These are phyloP conservation scores for Macroventuria anomochaeta DNA, from an alignment of 2,329 filamentous ascomycete genomes.

Conservation along the genomic window DNA sequence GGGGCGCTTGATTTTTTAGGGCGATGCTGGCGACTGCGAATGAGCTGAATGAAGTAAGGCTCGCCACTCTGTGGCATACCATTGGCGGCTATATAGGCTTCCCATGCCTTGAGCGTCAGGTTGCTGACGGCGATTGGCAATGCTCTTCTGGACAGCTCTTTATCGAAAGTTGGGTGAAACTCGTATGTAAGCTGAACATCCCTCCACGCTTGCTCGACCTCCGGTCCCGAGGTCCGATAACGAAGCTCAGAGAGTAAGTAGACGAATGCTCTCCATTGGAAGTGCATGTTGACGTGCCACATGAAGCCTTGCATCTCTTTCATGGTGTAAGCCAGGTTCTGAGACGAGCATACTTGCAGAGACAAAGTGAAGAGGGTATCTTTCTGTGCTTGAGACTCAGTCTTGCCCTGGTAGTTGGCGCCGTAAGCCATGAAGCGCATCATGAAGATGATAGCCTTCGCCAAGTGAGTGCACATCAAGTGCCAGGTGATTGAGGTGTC, in stretches of 20 bases:
- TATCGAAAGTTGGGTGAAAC: conserved; percentile 52
- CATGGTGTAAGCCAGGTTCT: conserved; percentile 51
- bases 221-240: conserved; percentile 29
- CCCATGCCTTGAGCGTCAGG: conserved; percentile 56
- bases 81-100: conserved; percentile 31
- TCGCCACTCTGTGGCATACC: conserved; percentile 19
- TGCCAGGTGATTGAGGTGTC: conserved; percentile 50
- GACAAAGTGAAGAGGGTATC: conserved; percentile 51
- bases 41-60: conserved; percentile 31
- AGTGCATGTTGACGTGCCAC: conserved; percentile 57
- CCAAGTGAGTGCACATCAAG: conserved; percentile 54
- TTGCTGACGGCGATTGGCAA: conserved; percentile 53
- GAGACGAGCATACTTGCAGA: conserved; percentile 51
- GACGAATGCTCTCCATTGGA: conserved; percentile 61
- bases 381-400: conserved; percentile 43
- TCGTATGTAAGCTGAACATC: conserved; percentile 54
- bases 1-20: background rate
- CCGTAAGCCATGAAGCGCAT: conserved; percentile 56
- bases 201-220: conserved; percentile 53
- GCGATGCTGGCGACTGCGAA: conserved; percentile 20
- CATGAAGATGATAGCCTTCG: conserved; percentile 51
- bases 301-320: conserved; percentile 50
- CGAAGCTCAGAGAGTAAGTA: conserved; percentile 52
- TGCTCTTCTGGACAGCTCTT: conserved; percentile 44
- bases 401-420: conserved; percentile 47